A percentile compares a stretch with the other conserved stretches of the same genome.
phyloP scores from a whole-genome alignment of 768 basidiomycete species.

The Trametes sanguinea region DNA sequence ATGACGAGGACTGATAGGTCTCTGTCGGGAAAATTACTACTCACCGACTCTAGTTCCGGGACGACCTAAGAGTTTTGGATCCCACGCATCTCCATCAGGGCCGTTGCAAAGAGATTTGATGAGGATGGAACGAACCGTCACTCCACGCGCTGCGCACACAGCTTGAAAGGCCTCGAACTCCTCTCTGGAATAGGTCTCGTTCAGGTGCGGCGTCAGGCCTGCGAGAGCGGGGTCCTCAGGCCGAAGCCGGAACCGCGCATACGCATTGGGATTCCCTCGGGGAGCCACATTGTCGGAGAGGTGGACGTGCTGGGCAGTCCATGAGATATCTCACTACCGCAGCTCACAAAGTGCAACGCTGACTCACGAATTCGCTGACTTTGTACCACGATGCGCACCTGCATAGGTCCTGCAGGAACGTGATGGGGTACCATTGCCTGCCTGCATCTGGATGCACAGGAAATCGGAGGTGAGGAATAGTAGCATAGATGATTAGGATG shows the following conservation, averaged over 20 bases:
- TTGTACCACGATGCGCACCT: constrained; percentile 33
- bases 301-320: constrained; percentile 29
- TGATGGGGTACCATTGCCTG: constrained; percentile 31
- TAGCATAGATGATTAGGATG: background rate
- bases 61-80: constrained; percentile 17
- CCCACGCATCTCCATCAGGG: background rate
- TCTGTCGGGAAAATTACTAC: background rate
- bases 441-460: constrained; percentile 23
- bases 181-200: constrained; percentile 30
- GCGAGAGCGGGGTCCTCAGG: constrained; percentile 26
- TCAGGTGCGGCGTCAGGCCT: constrained; percentile 29
- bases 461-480: background rate
- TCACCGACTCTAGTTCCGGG: constrained; percentile 31
- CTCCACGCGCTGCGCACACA: constrained; percentile 28
- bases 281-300: constrained; percentile 31
- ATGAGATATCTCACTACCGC: constrained; percentile 1
- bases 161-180: constrained; percentile 32
- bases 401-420: constrained; percentile 30
- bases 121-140: constrained; percentile 22
- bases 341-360: background rate
- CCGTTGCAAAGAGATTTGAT: no score
- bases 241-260: constrained; percentile 32
- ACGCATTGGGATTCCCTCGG: constrained; percentile 24
- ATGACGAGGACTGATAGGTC: background rate
- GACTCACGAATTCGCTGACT: constrained; percentile 32